Evolutionary conservation across 2,329 filamentous ascomycete genomes (phyloP).

Genomic region (Trichoderma koningii): DNA sequence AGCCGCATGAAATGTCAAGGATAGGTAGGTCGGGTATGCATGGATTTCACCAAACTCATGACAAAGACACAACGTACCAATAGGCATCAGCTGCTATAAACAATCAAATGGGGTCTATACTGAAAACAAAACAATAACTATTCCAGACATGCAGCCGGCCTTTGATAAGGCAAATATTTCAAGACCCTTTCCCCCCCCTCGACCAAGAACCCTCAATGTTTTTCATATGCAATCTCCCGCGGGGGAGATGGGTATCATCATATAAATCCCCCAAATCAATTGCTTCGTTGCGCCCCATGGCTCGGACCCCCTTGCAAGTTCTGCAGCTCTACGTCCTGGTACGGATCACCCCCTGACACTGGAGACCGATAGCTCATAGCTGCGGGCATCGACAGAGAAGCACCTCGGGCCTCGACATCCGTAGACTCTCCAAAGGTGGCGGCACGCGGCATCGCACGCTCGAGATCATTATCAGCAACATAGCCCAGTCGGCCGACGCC

Average conservation of each 20-base stretch:
- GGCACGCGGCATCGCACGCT: conserved; percentile 28
- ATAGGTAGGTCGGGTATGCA: too few relatives aligned
- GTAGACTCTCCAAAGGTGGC: conserved; percentile 35
- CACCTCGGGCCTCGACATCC: conserved; percentile 30
- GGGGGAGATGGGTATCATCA: conserved; percentile 16
- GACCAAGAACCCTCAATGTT: not conserved
- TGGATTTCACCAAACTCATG: too few relatives aligned
- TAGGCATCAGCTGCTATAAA: too few relatives aligned
- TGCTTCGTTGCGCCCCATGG: not conserved
- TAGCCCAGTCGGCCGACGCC: conserved; percentile 66
- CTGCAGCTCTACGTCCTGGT: conserved; percentile 40
- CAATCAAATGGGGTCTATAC: not conserved
- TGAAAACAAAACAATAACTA: not conserved
- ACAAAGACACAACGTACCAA: too few relatives aligned
- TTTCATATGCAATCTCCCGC: conserved; percentile 1
- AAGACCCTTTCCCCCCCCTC: not conserved
- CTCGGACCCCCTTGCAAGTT: conserved; percentile 28
- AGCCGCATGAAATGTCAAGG: too few relatives aligned
- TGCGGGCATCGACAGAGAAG: conserved; percentile 14
- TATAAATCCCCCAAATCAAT: conserved; percentile 10
- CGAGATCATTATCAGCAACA: conserved; percentile 46
- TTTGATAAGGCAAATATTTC: not conserved
- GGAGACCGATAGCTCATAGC: conserved; percentile 29
- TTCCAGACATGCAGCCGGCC: not conserved
- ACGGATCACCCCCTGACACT: conserved; percentile 28